Base-by-base conservation (phyloP, 139 green algal genomes). In the Pseudopediastrum boryanum region DNA sequence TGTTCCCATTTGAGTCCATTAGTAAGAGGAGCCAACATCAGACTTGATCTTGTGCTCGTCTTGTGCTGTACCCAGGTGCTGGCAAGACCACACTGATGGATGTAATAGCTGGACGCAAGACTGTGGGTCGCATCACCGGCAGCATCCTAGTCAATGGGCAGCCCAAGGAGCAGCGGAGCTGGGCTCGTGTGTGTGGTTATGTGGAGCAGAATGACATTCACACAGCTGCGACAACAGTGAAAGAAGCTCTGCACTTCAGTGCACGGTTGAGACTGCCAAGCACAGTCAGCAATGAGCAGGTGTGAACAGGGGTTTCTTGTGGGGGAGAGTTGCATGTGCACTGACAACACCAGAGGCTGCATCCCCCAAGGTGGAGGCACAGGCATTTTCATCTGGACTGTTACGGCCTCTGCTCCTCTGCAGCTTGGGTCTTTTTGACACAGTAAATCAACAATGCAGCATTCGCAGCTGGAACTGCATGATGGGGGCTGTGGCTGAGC, bases 41-140 rank as follows among this genome's bases (percentile, higher is more conserved):
- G n/a, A n/a, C n/a, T n/a, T n/a, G n/a, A 67, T 19, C 27, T 3
- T 2, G 46, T 16, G 46, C 46, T 12, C 46, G 46, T 16, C 25
- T 12, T 39, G 3, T 43, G 21, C 65, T 31, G 39, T 58, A 10
- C 10, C 7, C 39, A 52, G 41, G 4, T 8, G 82, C 90, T 3
- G 87, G 85, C 46, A 93, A 95, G 86, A 95, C 90, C 0, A 95
- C 92, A 6, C 73, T 94, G 9, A 92, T 95, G 91, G 90, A 96
- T 71, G 86, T 91, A 25, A 86, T 96, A 4, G 86, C 87, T 21
- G 92, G 92, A 6, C 83, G 92, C 52, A 96, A 96, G 85, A 96
- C 92, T 0, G 82, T 91, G 48, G 92, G 92, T 6, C 39, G 85
- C 13, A 92, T 95, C 58, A 78, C 81, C 0, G 92, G 92, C 3